A percentile compares a stretch with the other conserved stretches of the same genome.
phyloP scores from a whole-genome alignment of 2,329 filamentous ascomycete genomes.

The Cordyceps cicadae region DNA sequence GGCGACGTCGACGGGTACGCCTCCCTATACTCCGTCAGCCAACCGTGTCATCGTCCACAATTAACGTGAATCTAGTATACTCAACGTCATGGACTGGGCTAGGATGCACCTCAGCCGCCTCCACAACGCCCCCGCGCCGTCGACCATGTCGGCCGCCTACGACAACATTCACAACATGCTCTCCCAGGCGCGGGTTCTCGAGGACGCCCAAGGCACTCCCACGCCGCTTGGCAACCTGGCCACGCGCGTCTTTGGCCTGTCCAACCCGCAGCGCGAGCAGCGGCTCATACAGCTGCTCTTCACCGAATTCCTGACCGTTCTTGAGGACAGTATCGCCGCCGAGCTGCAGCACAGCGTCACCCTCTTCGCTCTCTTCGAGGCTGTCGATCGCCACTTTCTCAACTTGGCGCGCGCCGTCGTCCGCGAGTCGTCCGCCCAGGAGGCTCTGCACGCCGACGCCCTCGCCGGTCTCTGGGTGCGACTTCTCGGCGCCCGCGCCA shows the following conservation, averaged over 20 bases:
- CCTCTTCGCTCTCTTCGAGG: slow-evolving; percentile 84
- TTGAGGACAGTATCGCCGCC: slow-evolving; percentile 81
- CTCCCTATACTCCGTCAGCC: neutral
- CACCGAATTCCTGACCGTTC: slow-evolving; percentile 73
- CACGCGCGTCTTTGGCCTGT: slow-evolving; percentile 69
- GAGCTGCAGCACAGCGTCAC: slow-evolving; percentile 74
- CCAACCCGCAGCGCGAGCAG: slow-evolving; percentile 71
- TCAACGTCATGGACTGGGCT: slow-evolving; percentile 95
- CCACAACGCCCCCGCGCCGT: slow-evolving; percentile 49
- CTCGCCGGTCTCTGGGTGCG: slow-evolving; percentile 80
- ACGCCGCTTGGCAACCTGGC: slow-evolving; percentile 62
- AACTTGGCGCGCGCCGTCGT: slow-evolving; percentile 80
- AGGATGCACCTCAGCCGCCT: slow-evolving; percentile 72
- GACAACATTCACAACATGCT: slow-evolving; percentile 78
- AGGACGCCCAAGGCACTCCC: slow-evolving; percentile 45
- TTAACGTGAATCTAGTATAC: slow-evolving; percentile 47
- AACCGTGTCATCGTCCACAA: slow-evolving; percentile 6
- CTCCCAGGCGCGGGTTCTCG: slow-evolving; percentile 53
- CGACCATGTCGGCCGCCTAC: slow-evolving; percentile 57
- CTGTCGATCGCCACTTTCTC: slow-evolving; percentile 82
- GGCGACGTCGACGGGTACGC: slow-evolving; percentile 76
- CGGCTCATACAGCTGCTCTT: slow-evolving; percentile 75
- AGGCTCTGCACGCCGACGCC: slow-evolving; percentile 71
- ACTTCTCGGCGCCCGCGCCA: slow-evolving; percentile 68
- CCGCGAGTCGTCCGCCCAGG: slow-evolving; percentile 73